Evolutionary conservation across 2,329 filamentous ascomycete species (phyloP), one percentile per base, ranked within the genome.

Genomic region (Periconia macrospinosa): DNA sequence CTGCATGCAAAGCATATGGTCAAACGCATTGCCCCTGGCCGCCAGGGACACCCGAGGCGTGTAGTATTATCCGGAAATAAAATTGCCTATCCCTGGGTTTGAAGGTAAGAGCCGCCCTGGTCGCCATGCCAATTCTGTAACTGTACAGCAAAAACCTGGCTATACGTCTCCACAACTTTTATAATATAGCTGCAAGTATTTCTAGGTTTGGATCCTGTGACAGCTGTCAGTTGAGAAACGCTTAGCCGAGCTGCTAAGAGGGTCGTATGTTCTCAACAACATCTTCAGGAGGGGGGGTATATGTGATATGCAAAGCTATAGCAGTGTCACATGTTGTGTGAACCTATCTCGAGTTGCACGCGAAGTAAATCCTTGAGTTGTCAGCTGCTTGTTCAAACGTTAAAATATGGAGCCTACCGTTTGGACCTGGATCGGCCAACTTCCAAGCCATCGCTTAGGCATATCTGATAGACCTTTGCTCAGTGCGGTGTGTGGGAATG

Each of bases 1-100:
- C 54, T 57, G 60, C 60, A 63, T 65, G 63, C 63, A 66, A 60
- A 57, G 61, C 64, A 68, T 63, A 59, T 58, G 46, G 57, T 37
- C 33, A n/a, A 37, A 27, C 23, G 23, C 8, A 60, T 61, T 52
- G 50, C 44, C 54, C 50, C 42, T 45, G 43, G 42, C 56, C 45
- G 45, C 44, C 44, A 57, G 54, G 50, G 23, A 42, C 40, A 27
- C 47, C 60, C 51, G 47, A 47, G 44, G 55, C 59, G 57, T 50
- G 44, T 46, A 43, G 49, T 50, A 50, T 52, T 57, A 54, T 61
- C 60, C 56, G 56, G 61, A 54, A 54, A 56, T 6, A 37, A 52
- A 51, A 50, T 56, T 45, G 45, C 51, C 54, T 50, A 49, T 23
- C 54, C 50, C 53, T 49, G 43, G n/a, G 44, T 48, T 55, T 51